Conservation (phyloP, 257 asterid species). For the Jacaranda copaia region DNA sequence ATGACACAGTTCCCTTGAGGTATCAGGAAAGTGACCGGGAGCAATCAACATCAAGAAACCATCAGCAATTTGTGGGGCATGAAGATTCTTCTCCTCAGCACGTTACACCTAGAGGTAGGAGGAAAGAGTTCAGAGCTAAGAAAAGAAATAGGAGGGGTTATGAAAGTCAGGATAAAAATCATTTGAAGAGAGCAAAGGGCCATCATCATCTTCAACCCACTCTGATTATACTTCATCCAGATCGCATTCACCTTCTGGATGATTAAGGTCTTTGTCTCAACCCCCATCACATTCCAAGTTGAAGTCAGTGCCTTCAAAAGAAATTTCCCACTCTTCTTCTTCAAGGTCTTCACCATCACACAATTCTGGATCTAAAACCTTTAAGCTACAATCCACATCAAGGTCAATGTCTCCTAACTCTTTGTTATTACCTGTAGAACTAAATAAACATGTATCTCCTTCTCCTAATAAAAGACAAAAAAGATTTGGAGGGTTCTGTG, state of each 20-base stretch:
- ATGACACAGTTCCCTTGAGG: constrained; percentile 32
- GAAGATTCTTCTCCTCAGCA: constrained; percentile 31
- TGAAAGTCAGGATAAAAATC: constrained; percentile 38
- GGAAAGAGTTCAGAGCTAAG: constrained; percentile 40
- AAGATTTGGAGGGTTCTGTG: constrained; percentile 29
- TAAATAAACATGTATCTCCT: constrained; percentile 27
- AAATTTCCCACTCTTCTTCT: constrained; percentile 25
- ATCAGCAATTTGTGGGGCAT: constrained; percentile 27
- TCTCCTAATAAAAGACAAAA: constrained; percentile 44
- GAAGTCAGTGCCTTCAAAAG: constrained; percentile 33
- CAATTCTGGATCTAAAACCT: constrained; percentile 33
- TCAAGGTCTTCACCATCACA: constrained; percentile 47
- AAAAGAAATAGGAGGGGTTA: constrained; percentile 44
- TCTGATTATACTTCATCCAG: constrained; percentile 54
- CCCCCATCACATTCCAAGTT: constrained; percentile 36
- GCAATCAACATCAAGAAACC: constrained; percentile 32
- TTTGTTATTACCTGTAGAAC: constrained; percentile 37
- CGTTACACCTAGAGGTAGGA: constrained; percentile 9
- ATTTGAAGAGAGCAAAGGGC: constrained; percentile 43
- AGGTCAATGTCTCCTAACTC: constrained; percentile 46
- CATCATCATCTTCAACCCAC: constrained; percentile 44
- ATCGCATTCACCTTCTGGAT: constrained; percentile 40
- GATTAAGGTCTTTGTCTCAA: constrained; percentile 26
- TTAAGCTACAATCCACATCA: constrained; percentile 4
- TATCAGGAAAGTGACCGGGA: constrained; percentile 33